Percentiles rank a stretch among this genome's conserved stretches.
Conservation (phyloP, 2,329 filamentous ascomycete species). For the Penicillium capsulatum region DNA sequence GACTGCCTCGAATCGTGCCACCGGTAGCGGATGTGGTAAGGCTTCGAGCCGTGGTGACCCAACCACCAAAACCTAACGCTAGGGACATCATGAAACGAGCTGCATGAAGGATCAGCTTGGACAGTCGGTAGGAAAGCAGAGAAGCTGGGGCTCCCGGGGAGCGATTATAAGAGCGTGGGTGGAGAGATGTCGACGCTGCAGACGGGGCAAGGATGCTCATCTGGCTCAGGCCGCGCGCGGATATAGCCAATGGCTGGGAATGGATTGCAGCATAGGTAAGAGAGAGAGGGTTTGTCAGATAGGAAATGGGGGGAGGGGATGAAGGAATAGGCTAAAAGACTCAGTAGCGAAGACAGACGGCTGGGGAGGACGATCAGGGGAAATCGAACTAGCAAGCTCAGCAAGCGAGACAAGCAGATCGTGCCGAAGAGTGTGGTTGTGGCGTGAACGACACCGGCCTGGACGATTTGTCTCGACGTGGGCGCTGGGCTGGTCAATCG, state of each 20-base stretch:
- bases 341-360: conserved; percentile 64
- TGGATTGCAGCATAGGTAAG: conserved; percentile 93
- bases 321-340: conserved; percentile 71
- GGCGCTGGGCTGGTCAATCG: conserved; percentile 75
- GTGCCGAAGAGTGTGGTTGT: conserved; percentile 85
- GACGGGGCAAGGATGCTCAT: conserved; percentile 74
- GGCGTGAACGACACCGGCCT: conserved; percentile 76
- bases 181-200: conserved; percentile 62
- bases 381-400: conserved; percentile 75
- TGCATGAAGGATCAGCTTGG: conserved; percentile 86
- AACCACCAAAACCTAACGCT: conserved; percentile 87
- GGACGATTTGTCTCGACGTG: conserved; percentile 74
- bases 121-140: conserved; percentile 81
- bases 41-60: conserved; percentile 86
- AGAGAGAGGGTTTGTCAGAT: conserved; percentile 84
- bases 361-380: conserved; percentile 80
- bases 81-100: conserved; percentile 88
- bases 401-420: conserved; percentile 79
- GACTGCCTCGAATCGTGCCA: conserved; percentile 62
- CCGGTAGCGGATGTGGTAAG: conserved; percentile 57
- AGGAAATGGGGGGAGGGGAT: conserved; percentile 79
- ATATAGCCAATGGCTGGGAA: conserved; percentile 72
- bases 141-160: conserved; percentile 43
- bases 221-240: conserved; percentile 73
- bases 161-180: conserved; percentile 44